Conservation (phyloP, 306 rosid genomes). For the Quercus variabilis region DNA sequence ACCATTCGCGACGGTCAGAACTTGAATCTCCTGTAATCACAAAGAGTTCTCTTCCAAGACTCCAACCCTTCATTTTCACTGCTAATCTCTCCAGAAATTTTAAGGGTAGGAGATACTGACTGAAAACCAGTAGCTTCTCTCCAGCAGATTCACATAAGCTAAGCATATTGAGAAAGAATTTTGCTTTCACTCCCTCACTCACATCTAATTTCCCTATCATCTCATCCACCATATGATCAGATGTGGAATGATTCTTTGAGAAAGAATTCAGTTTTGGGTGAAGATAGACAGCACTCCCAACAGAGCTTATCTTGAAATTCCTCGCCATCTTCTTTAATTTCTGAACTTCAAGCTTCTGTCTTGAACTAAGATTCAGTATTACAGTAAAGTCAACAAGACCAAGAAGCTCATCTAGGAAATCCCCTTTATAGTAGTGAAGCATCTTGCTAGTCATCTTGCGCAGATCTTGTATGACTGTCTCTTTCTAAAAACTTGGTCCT, state of each 20-base stretch:
- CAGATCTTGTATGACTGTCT: constrained; percentile 76
- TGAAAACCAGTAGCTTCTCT: constrained; percentile 87
- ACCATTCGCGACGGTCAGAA: constrained; percentile 63
- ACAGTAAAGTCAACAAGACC: constrained; percentile 83
- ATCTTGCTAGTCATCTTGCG: constrained; percentile 90
- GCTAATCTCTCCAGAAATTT: constrained; percentile 75
- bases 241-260: constrained; percentile 32
- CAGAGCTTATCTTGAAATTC: constrained; percentile 70
- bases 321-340: constrained; percentile 37
- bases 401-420: constrained; percentile 94
- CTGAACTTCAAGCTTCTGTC: constrained; percentile 53
- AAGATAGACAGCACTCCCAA: constrained; percentile 79
- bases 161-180: constrained; percentile 64
- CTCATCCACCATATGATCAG: constrained; percentile 59
- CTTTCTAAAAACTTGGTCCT: constrained; percentile 70
- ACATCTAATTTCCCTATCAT: constrained; percentile 43
- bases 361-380: constrained; percentile 55
- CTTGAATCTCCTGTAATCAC: constrained; percentile 81
- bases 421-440: constrained; percentile 91
- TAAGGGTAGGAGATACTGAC: constrained; percentile 83
- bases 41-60: constrained; percentile 72
- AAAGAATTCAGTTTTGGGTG: constrained; percentile 63
- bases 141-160: constrained; percentile 61
- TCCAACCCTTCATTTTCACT: constrained; percentile 64
- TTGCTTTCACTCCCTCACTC: constrained; percentile 79